Evolutionary conservation across 1,139 yeast species (phyloP).

Genomic region (Citeromyces siamensis): DNA sequence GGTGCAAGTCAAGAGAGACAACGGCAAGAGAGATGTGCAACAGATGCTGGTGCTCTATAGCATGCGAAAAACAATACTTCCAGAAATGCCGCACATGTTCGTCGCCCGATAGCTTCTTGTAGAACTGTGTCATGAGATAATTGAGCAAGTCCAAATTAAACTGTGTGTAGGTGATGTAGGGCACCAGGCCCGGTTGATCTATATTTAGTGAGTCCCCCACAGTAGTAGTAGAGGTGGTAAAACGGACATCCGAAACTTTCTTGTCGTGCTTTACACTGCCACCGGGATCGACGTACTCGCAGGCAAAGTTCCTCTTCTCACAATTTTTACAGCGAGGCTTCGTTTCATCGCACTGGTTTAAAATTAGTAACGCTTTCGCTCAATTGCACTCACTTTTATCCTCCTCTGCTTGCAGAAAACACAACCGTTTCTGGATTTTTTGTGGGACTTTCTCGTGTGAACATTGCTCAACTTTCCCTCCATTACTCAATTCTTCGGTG

Average conservation of each 20-base stretch:
- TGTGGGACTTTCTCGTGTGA: slow-evolving; percentile 15
- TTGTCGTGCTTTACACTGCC: background rate
- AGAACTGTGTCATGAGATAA: slow-evolving; percentile 11
- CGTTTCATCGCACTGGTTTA: slow-evolving; percentile 14
- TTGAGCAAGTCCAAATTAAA: slow-evolving; percentile 8
- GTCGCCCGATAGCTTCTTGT: slow-evolving; percentile 11
- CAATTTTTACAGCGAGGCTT: slow-evolving; percentile 14
- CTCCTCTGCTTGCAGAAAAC: slow-evolving; percentile 13
- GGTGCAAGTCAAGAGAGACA: slow-evolving; percentile 10
- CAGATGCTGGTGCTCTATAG: slow-evolving; percentile 9
- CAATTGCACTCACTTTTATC: slow-evolving; percentile 13
- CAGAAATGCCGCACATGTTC: slow-evolving; percentile 8
- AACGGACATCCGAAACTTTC: slow-evolving; percentile 1
- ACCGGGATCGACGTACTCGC: slow-evolving; percentile 7
- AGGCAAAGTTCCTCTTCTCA: slow-evolving; percentile 11
- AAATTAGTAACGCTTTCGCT: too few relatives aligned
- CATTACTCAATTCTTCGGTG: background rate
- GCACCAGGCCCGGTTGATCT: slow-evolving; percentile 9
- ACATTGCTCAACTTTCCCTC: background rate
- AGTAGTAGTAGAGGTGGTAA: slow-evolving; percentile 6
- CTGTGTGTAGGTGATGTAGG: slow-evolving; percentile 12
- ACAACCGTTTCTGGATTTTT: slow-evolving; percentile 17
- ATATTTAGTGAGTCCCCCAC: slow-evolving; percentile 6
- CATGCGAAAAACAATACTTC: slow-evolving; percentile 5
- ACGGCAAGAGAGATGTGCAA: slow-evolving; percentile 12